Conservation (phyloP, 106 monocot species). For the Acorus calamus region DNA sequence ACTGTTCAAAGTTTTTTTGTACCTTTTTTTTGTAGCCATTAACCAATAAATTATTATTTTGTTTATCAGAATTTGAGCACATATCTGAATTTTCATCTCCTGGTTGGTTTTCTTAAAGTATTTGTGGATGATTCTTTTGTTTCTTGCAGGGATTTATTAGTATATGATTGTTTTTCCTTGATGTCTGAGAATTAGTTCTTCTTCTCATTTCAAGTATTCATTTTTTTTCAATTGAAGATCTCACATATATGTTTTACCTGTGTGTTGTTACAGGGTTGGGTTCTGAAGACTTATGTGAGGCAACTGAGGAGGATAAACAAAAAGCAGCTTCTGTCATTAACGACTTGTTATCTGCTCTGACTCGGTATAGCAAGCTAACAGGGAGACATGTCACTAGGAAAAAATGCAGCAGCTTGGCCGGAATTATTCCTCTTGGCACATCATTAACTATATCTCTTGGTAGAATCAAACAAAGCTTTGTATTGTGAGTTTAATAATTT, state of each 20-base stretch:
- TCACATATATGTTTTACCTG: background rate
- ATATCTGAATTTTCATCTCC: too few species aligned
- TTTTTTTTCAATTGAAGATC: background rate
- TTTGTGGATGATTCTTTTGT: background rate
- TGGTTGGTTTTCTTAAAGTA: background rate
- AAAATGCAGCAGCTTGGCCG: constrained; percentile 25
- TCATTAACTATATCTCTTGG: constrained; percentile 75
- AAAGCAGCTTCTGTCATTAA: constrained; percentile 48
- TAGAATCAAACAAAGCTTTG: constrained; percentile 99
- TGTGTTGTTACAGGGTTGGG: constrained; percentile 33
- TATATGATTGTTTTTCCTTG: background rate
- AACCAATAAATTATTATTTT: background rate
- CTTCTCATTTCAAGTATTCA: background rate
- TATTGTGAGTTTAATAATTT: constrained; percentile 81
- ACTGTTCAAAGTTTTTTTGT: too few species aligned
- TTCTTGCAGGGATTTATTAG: background rate
- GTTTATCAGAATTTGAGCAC: background rate
- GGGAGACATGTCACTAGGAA: constrained; percentile 46
- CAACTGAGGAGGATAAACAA: constrained; percentile 63
- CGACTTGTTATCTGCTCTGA: constrained; percentile 48
- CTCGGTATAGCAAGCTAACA: constrained; percentile 53
- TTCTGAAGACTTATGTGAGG: constrained; percentile 49
- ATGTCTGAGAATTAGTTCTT: background rate
- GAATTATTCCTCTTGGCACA: constrained; percentile 33
- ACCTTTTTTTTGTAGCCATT: too few species aligned